Conservation (phyloP, 2,329 filamentous ascomycete species). For the Xylariaceae sp. region DNA sequence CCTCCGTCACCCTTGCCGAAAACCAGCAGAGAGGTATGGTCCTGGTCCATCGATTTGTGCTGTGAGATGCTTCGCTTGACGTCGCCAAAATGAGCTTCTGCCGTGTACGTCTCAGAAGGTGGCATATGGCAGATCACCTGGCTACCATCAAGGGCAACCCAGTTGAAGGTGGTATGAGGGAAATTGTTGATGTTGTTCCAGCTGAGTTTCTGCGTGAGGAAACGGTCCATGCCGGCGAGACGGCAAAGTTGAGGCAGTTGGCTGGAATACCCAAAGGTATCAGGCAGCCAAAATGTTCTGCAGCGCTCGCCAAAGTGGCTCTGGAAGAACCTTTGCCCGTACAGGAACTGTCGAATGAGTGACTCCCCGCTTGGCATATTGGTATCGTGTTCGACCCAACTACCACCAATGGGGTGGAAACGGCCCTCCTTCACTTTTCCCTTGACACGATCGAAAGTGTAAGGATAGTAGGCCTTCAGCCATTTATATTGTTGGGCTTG, state of each 20-base stretch:
- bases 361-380: slow-evolving; percentile 96
- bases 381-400: slow-evolving; percentile 98
- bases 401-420: slow-evolving; percentile 93
- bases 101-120: slow-evolving; percentile 90
- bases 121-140: slow-evolving; percentile 98
- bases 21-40: slow-evolving; percentile 82
- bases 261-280: slow-evolving; percentile 95
- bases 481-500: slow-evolving; percentile 98
- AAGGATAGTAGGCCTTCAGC: slow-evolving; percentile 85
- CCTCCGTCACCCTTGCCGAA: slow-evolving; percentile 97
- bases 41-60: slow-evolving; percentile 94
- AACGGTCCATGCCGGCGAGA: slow-evolving; percentile 89
- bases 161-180: slow-evolving; percentile 97
- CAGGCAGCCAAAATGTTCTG: slow-evolving; percentile 93
- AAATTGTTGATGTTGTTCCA: slow-evolving; percentile 99
- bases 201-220: slow-evolving; percentile 97
- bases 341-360: slow-evolving; percentile 87
- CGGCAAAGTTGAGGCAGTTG: slow-evolving; percentile 93
- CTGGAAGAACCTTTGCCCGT: slow-evolving; percentile 93
- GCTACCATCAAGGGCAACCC: slow-evolving; percentile 91
- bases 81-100: slow-evolving; percentile 90
- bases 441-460: slow-evolving; percentile 85
- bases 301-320: slow-evolving; percentile 84
- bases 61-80: slow-evolving; percentile 82
- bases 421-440: slow-evolving; percentile 81